Evolutionary conservation across 1,139 yeast genomes (phyloP).

Genomic region (Blastobotrys aristatus): DNA sequence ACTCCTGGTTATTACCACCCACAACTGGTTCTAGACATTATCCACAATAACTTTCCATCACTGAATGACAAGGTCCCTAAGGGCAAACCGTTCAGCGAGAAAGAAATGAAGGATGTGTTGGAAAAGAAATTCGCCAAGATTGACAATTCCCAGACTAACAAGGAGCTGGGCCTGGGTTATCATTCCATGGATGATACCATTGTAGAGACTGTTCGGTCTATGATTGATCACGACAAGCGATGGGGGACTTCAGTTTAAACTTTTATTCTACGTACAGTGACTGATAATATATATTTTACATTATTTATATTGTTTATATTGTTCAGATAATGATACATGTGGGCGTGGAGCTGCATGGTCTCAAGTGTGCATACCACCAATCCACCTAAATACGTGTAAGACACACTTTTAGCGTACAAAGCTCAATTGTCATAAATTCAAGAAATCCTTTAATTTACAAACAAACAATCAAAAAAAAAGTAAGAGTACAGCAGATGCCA

Average conservation of each 20-base stretch:
- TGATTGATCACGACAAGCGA: neutral
- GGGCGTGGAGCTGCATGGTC: neutral
- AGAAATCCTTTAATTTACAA: no score
- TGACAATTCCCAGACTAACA: slow-evolving; percentile 19
- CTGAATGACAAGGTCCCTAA: neutral
- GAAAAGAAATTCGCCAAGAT: neutral
- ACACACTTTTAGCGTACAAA: no score
- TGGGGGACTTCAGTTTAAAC: slow-evolving; percentile 3
- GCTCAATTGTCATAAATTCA: no score
- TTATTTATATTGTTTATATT: no score
- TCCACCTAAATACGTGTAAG: no score
- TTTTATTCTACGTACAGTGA: no score
- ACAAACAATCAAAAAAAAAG: no score
- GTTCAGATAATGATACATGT: neutral
- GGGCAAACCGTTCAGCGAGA: neutral
- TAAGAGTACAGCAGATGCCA: no score
- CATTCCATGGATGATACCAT: neutral
- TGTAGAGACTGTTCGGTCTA: neutral
- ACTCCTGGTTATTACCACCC: slow-evolving; percentile 15
- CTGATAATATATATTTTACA: no score
- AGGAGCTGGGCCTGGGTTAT: slow-evolving; percentile 19
- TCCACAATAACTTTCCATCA: neutral
- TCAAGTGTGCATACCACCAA: neutral
- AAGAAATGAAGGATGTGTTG: neutral
- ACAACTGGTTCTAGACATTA: neutral